phyloP scores from a whole-genome alignment of 1,139 yeast species.

The Saccharomycopsis phalli region DNA sequence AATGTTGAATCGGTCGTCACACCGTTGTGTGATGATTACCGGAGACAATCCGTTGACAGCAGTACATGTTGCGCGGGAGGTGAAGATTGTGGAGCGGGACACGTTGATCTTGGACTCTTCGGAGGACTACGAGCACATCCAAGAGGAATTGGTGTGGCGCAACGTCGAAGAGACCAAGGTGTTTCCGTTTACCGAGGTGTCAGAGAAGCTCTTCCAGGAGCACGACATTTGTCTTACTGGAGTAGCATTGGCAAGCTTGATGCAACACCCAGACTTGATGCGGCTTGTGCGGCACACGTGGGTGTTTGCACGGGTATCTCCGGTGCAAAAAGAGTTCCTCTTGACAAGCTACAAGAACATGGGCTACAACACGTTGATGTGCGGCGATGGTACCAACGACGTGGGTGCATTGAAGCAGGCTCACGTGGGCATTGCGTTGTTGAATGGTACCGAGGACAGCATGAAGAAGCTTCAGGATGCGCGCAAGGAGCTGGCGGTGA shows the following conservation, averaged over 20 bases:
- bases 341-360: constrained; percentile 74
- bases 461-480: constrained; percentile 83
- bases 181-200: constrained; percentile 62
- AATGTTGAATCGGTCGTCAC: constrained; percentile 92
- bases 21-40: constrained; percentile 94
- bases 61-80: constrained; percentile 94
- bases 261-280: constrained; percentile 55
- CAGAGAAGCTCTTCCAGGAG: constrained; percentile 46
- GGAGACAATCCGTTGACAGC: constrained; percentile 99
- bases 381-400: constrained; percentile 99
- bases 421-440: constrained; percentile 91
- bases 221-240: constrained; percentile 93
- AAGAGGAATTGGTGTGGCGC: constrained; percentile 71
- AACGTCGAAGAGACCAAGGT: constrained; percentile 68
- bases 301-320: constrained; percentile 98
- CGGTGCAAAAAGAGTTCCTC: constrained; percentile 88
- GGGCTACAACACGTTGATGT: constrained; percentile 93
- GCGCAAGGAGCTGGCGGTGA: constrained; percentile 56
- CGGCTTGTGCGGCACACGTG: constrained; percentile 80
- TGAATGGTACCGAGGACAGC: constrained; percentile 95
- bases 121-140: constrained; percentile 32
- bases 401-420: constrained; percentile 99
- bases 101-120: constrained; percentile 84
- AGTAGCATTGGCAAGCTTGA: constrained; percentile 65
- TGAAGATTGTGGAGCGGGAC: constrained; percentile 73